Conservation (phyloP, 768 basidiomycete genomes). For the Collybia mongolica region DNA sequence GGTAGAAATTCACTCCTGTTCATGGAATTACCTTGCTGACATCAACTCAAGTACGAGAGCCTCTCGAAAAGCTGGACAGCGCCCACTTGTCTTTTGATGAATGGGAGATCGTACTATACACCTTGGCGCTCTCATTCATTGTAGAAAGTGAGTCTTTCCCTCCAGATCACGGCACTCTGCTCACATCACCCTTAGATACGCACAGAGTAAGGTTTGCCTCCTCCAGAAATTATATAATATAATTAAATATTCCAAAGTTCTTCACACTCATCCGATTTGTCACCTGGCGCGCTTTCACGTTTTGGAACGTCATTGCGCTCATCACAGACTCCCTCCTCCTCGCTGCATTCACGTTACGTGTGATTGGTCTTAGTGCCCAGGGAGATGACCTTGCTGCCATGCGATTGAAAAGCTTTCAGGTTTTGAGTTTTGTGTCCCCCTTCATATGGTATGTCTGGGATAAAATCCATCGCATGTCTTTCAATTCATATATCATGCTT, state of each 20-base stretch:
- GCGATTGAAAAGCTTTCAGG: slow-evolving; percentile 77
- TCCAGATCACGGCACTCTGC: neutral
- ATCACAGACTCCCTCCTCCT: slow-evolving; percentile 73
- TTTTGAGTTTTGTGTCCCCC: slow-evolving; percentile 84
- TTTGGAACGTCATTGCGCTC: slow-evolving; percentile 73
- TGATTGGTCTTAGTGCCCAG: slow-evolving; percentile 48
- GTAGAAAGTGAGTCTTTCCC: slow-evolving; percentile 61
- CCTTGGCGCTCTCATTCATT: slow-evolving; percentile 73
- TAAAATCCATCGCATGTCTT: neutral
- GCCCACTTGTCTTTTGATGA: slow-evolving; percentile 55
- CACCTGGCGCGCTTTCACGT: slow-evolving; percentile 78
- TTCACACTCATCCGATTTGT: slow-evolving; percentile 71
- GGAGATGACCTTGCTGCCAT: slow-evolving; percentile 34
- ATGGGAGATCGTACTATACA: slow-evolving; percentile 82
- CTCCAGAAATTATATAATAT: neutral
- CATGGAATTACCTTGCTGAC: neutral
- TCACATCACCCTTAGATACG: slow-evolving; percentile 35
- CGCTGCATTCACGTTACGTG: slow-evolving; percentile 71
- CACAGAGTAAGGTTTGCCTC: slow-evolving; percentile 42
- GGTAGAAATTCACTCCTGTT: slow-evolving; percentile 39
- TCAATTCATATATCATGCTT: neutral
- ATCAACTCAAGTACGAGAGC: slow-evolving; percentile 59
- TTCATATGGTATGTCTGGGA: slow-evolving; percentile 70
- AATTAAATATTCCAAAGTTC: slow-evolving; percentile 40
- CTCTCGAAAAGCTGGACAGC: slow-evolving; percentile 67